These are phyloP conservation scores for Apiospora pterosperma DNA, from an alignment of 2,329 filamentous ascomycete genomes.

Conservation along the genomic window DNA sequence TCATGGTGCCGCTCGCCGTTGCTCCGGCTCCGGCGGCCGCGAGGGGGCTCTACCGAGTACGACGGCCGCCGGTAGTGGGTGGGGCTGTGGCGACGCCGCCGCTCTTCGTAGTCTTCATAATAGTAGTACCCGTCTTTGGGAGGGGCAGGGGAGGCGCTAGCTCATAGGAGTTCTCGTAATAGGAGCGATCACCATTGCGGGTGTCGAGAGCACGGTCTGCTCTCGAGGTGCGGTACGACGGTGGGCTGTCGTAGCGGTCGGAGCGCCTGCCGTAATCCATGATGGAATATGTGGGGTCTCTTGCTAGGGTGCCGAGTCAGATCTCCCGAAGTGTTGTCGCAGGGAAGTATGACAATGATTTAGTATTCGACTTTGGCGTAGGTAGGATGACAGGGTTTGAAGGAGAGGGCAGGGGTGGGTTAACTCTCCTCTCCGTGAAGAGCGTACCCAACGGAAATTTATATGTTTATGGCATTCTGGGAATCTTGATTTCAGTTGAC, in stretches of 20 bases:
- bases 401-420: not conserved
- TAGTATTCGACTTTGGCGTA: no score
- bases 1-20: not conserved
- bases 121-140: not conserved
- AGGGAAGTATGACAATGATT: not conserved
- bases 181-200: not conserved
- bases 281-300: not conserved
- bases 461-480: not conserved
- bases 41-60: not conserved
- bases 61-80: not conserved
- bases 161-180: not conserved
- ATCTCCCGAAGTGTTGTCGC: not conserved
- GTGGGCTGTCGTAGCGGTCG: not conserved
- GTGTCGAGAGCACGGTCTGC: not conserved
- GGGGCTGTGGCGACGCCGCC: not conserved
- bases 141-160: not conserved
- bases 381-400: not conserved
- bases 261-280: not conserved
- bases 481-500: not conserved
- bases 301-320: not conserved
- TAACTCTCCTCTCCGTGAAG: not conserved
- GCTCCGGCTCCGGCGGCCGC: not conserved
- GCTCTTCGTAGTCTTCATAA: not conserved
- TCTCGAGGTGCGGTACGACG: not conserved
- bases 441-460: not conserved